A percentile compares a stretch with the other conserved stretches of the same genome.
phyloP scores from a whole-genome alignment of 78 protist genomes.

The Blattamonas nauphoetae region DNA sequence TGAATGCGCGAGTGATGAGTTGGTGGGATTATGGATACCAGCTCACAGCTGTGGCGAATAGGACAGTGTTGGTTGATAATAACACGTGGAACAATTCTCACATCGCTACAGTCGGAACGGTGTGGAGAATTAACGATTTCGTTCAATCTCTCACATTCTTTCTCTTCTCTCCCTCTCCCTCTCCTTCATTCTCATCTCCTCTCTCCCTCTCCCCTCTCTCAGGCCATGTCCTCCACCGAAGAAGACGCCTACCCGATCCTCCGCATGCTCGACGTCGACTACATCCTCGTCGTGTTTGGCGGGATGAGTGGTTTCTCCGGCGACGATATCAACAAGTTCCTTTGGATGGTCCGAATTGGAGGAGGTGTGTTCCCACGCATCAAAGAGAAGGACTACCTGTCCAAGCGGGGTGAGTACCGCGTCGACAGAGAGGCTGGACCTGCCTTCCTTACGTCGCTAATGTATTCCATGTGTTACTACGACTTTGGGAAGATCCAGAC shows the following conservation, averaged over 20 bases:
- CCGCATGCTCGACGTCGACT: slow-evolving; percentile 84
- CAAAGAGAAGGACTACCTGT: slow-evolving; percentile 64
- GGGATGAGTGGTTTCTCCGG: slow-evolving; percentile 84
- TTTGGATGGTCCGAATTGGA: slow-evolving; percentile 89
- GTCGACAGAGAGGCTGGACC: slow-evolving; percentile 50
- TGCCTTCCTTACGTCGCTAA: slow-evolving; percentile 67
- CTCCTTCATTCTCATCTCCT: not conserved
- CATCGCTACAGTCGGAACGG: slow-evolving; percentile 84
- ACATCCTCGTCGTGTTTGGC: slow-evolving; percentile 90
- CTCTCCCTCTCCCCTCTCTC: not conserved
- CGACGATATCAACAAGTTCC: slow-evolving; percentile 92
- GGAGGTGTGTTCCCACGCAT: slow-evolving; percentile 43
- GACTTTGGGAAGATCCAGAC: slow-evolving; percentile 74
- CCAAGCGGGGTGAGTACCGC: slow-evolving; percentile 56
- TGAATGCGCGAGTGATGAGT: slow-evolving; percentile 77
- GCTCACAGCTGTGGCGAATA: slow-evolving; percentile 87
- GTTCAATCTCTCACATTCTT: not conserved
- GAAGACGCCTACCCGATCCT: slow-evolving; percentile 61
- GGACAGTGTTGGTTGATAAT: slow-evolving; percentile 93
- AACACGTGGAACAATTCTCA: slow-evolving; percentile 99
- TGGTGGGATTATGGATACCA: slow-evolving; percentile 99
- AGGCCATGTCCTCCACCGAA: slow-evolving; percentile 76
- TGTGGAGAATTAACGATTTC: not conserved
- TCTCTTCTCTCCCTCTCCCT: not conserved
- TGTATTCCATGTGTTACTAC: slow-evolving; percentile 86